These are phyloP conservation scores for Coemansia aciculifera DNA, from an alignment of 192 early-diverging fungal species.

Conservation along the genomic window DNA sequence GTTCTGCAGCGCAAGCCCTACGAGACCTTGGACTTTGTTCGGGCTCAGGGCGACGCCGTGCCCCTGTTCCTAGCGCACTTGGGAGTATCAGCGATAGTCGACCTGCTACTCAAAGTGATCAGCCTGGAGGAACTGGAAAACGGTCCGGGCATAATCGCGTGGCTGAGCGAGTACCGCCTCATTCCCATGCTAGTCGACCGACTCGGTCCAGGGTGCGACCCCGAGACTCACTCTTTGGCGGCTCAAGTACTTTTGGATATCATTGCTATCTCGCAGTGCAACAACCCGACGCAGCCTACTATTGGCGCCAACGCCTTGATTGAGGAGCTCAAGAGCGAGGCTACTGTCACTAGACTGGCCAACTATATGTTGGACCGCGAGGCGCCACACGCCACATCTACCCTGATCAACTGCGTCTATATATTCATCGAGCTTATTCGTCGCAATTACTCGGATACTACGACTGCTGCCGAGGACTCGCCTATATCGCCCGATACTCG, in stretches of 20 bases:
- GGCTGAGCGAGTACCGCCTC: constrained; percentile 83
- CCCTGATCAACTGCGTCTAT: constrained; percentile 90
- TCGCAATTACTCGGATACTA: constrained; percentile 74
- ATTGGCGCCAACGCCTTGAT: constrained; percentile 68
- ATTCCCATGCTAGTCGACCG: constrained; percentile 73
- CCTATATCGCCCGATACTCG: constrained; percentile 7
- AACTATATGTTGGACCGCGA: constrained; percentile 80
- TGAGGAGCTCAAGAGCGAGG: constrained; percentile 72
- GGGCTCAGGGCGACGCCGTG: constrained; percentile 73
- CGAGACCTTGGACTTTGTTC: constrained; percentile 87
- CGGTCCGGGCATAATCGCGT: constrained; percentile 84
- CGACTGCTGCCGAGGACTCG: neutral
- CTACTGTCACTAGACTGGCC: constrained; percentile 75
- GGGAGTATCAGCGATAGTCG: constrained; percentile 83
- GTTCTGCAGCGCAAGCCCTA: constrained; percentile 86
- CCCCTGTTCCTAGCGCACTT: constrained; percentile 80
- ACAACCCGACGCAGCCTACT: constrained; percentile 62
- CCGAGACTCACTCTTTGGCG: constrained; percentile 80
- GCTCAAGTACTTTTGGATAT: constrained; percentile 81
- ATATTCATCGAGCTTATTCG: constrained; percentile 98
- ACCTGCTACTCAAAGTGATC: constrained; percentile 90
- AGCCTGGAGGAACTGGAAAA: constrained; percentile 88
- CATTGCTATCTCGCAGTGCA: constrained; percentile 77
- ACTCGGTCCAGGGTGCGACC: constrained; percentile 76
- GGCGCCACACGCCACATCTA: constrained; percentile 80